Evolutionary conservation across 2,329 filamentous ascomycete species (phyloP).

Genomic region (Basipetospora chlamydospora): DNA sequence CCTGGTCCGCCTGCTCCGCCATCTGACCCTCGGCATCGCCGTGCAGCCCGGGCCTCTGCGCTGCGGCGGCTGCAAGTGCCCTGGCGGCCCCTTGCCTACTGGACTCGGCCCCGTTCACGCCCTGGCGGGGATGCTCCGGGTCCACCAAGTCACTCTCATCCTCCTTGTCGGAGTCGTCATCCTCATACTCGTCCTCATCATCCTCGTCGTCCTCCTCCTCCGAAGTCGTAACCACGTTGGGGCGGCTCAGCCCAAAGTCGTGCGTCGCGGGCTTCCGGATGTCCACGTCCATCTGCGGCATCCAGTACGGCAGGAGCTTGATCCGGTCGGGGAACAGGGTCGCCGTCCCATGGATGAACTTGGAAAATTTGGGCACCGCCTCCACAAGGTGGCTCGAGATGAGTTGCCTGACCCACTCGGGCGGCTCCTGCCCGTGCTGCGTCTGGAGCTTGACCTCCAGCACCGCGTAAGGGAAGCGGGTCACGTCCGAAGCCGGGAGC

Average conservation of each 20-base stretch:
- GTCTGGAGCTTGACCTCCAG: conserved; percentile 97
- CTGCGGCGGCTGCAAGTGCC: conserved; percentile 14
- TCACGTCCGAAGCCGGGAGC: conserved; percentile 68
- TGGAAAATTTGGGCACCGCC: conserved; percentile 98
- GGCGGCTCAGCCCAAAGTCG: conserved; percentile 78
- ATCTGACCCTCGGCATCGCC: conserved; percentile 74
- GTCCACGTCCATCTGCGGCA: conserved; percentile 95
- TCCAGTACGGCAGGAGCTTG: conserved; percentile 87
- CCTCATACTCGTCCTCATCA: conserved; percentile 46
- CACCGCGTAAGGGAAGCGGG: conserved; percentile 88
- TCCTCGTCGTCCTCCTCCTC: conserved; percentile 59
- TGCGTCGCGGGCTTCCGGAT: conserved; percentile 86
- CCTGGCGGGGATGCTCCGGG: conserved; percentile 4
- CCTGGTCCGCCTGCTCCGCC: conserved; percentile 38
- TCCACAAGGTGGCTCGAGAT: conserved; percentile 90
- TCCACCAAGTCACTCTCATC: conserved; percentile 3
- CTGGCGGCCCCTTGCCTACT: conserved; percentile 19
- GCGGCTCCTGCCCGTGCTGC: conserved; percentile 84
- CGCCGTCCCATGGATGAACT: conserved; percentile 93
- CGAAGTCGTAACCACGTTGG: conserved; percentile 55
- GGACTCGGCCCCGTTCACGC: conserved; percentile 14
- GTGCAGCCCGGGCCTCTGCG: conserved; percentile 17
- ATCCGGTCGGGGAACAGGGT: conserved; percentile 78
- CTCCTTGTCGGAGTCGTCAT: conserved; percentile 12
- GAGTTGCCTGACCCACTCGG: conserved; percentile 90